Percentiles rank a stretch among this genome's conserved stretches.
These are phyloP conservation scores for Trichophyton mentagrophytes DNA, from an alignment of 2,329 filamentous ascomycete species.

Conservation along the genomic window DNA sequence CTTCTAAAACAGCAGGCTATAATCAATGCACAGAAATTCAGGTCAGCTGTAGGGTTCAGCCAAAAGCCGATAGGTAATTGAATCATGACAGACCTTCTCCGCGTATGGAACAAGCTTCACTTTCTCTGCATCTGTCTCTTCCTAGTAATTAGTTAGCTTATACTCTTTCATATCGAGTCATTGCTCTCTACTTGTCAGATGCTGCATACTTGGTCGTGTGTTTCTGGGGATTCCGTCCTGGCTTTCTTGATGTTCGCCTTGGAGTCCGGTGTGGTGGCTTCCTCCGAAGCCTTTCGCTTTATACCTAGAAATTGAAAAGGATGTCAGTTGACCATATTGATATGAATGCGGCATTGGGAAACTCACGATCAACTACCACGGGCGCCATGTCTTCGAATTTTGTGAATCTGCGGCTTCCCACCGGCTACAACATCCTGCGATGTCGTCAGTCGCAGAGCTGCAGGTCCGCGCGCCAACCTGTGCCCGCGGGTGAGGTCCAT, in stretches of 20 bases:
- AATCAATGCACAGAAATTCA: background rate
- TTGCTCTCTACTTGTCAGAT: background rate
- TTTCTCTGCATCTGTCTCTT: constrained; percentile 35
- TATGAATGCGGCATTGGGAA: background rate
- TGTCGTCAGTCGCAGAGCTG: background rate
- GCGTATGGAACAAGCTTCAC: constrained; percentile 67
- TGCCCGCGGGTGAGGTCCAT: background rate
- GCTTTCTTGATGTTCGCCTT: constrained; percentile 37
- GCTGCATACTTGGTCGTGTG: constrained; percentile 21
- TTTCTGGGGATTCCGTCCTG: constrained; percentile 35
- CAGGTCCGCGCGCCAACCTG: background rate
- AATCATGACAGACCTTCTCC: constrained; percentile 53
- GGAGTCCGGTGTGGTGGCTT: constrained; percentile 32
- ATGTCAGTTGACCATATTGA: constrained; percentile 4
- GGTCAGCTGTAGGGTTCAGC: background rate
- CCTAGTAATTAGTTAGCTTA: constrained; percentile 28
- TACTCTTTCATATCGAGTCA: constrained; percentile 32
- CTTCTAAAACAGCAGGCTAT: constrained; percentile 79
- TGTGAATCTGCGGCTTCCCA: background rate
- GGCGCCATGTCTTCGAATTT: constrained; percentile 17
- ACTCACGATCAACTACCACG: constrained; percentile 25
- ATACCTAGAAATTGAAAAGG: constrained; percentile 16
- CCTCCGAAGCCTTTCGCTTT: constrained; percentile 41
- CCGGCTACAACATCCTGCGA: background rate
- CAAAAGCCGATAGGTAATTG: background rate